Conservation (phyloP, 352 stramenopile genomes). For the Phytophthora pistaciae region DNA sequence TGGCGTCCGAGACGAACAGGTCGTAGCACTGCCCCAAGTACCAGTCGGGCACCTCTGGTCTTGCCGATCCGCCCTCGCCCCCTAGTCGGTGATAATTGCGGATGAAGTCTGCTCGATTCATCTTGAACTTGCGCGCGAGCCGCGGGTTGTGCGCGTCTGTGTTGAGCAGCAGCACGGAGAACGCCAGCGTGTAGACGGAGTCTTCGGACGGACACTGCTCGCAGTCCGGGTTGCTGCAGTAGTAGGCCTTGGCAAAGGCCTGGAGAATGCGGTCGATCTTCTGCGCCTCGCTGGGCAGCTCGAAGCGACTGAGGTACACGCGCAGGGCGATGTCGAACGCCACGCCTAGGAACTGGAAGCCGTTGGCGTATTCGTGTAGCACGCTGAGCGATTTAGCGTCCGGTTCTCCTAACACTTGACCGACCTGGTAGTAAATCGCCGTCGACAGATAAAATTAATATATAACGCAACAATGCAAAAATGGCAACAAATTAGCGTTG, state of each 20-base stretch:
- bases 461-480: neutral
- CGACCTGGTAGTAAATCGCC: constrained; percentile 45
- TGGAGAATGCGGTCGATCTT: constrained; percentile 90
- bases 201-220: constrained; percentile 71
- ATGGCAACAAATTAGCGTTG: neutral
- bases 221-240: constrained; percentile 59
- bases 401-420: constrained; percentile 71
- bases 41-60: constrained; percentile 44
- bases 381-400: constrained; percentile 66
- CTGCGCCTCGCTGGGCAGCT: constrained; percentile 78
- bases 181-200: constrained; percentile 80
- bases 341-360: constrained; percentile 70
- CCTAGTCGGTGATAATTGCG: constrained; percentile 75
- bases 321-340: constrained; percentile 75
- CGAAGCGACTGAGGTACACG: constrained; percentile 78
- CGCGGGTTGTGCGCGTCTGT: constrained; percentile 83
- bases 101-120: constrained; percentile 78
- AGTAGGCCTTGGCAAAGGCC: constrained; percentile 78
- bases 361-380: constrained; percentile 77
- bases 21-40: constrained; percentile 76
- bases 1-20: constrained; percentile 63
- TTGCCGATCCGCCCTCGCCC: constrained; percentile 35
- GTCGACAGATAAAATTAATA: constrained; percentile 2
- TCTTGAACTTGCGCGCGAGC: constrained; percentile 74
- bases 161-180: constrained; percentile 83